Evolutionary conservation across 140 eudicot species (phyloP), one percentile per base, ranked within the genome.

Genomic region (Senecio squalidus): DNA sequence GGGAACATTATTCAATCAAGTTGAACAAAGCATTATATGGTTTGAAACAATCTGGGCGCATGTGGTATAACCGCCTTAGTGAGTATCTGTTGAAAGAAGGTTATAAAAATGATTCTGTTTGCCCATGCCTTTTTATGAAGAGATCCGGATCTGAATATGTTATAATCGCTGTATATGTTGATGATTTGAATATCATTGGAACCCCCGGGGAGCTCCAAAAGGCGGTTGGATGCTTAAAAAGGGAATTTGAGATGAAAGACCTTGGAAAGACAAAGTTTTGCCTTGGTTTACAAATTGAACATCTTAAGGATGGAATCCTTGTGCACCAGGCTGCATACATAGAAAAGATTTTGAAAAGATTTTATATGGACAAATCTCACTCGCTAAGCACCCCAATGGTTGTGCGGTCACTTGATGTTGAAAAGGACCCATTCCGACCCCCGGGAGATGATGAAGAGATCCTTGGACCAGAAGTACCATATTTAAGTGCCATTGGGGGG

Each of bases 61-160:
- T 63, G 46, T 63, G 59, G 69, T 63, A 29, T 7, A 47, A 57
- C 6, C 26, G 58, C n/a, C 10, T 57, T 6, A 68, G 52, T 63
- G 48, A 47, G 17, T 46, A 28, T 30, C 31, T 41, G 6, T 22
- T 52, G 33, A 52, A 52, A 41, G 54, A 39, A 60, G 54, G 67
- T 3, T 40, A 54, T 6, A 21, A 51, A 9, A 66, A 66, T 31
- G 33, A 60, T 44, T 43, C 31, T 25, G 14, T 60, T 0, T 44
- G 68, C 17, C 73, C 47, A 53, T 67, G 66, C 25, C 23, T 56
- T 18, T 28, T 55, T 1, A 56, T 56, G 0, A 56, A 43, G 20
- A 54, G 22, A 18, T 21, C n/a, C 5, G 36, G 14, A 11, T 40
- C 66, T 2, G 54, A 20, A 21, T 67, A 14, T 30, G 45, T 39